phyloP scores from a whole-genome alignment of 202 grass and related monocot genomes.

The Tripidium arundinaceum region DNA sequence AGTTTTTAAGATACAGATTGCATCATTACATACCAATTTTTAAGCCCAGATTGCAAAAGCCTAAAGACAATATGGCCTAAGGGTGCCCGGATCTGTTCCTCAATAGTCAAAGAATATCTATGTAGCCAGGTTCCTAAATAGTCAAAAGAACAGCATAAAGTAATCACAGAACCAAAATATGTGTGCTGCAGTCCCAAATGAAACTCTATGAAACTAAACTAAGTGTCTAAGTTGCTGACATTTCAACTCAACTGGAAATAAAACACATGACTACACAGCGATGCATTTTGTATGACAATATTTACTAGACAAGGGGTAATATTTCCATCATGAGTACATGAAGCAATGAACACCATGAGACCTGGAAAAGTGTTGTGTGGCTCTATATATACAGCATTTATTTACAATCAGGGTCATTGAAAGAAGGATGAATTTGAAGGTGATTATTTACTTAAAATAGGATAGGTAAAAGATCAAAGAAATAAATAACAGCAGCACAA shows the following conservation, averaged over 20 bases:
- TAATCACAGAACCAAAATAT: neutral
- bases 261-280: no score
- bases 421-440: neutral
- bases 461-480: neutral
- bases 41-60: neutral
- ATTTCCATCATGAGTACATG: neutral
- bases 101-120: neutral
- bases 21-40: neutral
- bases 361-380: neutral
- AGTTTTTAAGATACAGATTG: neutral
- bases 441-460: neutral
- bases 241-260: no score
- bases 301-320: neutral
- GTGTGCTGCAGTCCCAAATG: neutral
- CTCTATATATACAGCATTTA: neutral
- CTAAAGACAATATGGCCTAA: neutral
- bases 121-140: neutral
- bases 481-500: conserved; percentile 3
- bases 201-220: no score
- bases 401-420: neutral
- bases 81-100: neutral
- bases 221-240: no score
- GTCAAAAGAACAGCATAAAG: no score
- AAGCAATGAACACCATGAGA: neutral
- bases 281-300: no score